Evolutionary conservation across 805 yeast species (phyloP).

Genomic region (Sungouiozyma intestinalis): DNA sequence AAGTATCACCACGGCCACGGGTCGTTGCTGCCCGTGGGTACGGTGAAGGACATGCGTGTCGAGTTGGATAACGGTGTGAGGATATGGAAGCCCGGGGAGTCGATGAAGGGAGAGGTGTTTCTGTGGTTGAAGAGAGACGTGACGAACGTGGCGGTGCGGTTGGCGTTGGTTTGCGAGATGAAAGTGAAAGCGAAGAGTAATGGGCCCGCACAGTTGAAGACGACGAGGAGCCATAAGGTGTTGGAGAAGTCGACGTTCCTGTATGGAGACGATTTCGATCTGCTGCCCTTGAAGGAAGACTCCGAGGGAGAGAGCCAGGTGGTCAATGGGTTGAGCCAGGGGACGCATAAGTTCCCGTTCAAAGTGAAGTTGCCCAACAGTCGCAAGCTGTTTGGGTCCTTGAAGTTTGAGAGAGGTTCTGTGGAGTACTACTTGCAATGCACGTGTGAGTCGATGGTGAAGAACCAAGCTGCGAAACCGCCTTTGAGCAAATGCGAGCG

Average conservation of each 20-base stretch:
- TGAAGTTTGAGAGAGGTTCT: conserved; percentile 80
- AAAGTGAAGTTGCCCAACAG: conserved; percentile 63
- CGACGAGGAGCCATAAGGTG: conserved; percentile 42
- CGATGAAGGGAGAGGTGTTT: conserved; percentile 52
- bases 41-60: conserved; percentile 30
- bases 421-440: conserved; percentile 47
- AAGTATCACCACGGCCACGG: not conserved
- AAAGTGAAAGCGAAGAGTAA: conserved; percentile 41
- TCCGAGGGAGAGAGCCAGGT: conserved; percentile 2
- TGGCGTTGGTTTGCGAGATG: conserved; percentile 47
- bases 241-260: conserved; percentile 49
- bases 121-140: conserved; percentile 46
- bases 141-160: conserved; percentile 37
- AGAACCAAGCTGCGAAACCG: conserved; percentile 9
- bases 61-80: conserved; percentile 65
- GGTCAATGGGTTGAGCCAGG: conserved; percentile 49
- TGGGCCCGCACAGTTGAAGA: conserved; percentile 35
- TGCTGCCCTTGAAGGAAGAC: not conserved
- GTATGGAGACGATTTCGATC: conserved; percentile 36
- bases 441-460: conserved; percentile 11
- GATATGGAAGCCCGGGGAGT: conserved; percentile 72
- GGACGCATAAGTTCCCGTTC: conserved; percentile 84
- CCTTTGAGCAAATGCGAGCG: conserved; percentile 37
- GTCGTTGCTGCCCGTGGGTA: not conserved
- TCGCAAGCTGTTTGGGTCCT: conserved; percentile 52